These are phyloP conservation scores for Pisolithus sp. DNA, from an alignment of 768 basidiomycete species.

Conservation along the genomic window DNA sequence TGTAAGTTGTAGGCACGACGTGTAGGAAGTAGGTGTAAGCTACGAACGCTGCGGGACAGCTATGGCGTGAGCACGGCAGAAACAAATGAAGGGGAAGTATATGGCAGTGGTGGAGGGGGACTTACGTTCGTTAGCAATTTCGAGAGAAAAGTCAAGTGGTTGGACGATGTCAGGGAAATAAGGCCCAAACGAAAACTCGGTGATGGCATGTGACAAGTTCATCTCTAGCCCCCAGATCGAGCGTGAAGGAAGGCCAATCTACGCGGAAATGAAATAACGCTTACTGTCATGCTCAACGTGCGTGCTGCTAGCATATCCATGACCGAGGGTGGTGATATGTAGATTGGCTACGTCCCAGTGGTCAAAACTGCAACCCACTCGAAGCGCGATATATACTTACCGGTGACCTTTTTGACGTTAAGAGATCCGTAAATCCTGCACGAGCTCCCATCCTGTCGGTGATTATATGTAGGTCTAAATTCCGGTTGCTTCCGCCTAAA, in stretches of 20 bases:
- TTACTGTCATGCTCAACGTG: conserved; percentile 84
- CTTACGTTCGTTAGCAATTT: conserved; percentile 60
- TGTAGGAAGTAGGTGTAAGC: conserved; percentile 94
- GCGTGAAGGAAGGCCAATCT: not conserved
- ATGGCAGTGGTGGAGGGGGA: not conserved
- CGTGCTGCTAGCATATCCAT: conserved; percentile 83
- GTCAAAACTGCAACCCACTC: not conserved
- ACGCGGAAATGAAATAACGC: conserved; percentile 22
- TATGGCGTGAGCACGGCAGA: conserved; percentile 2
- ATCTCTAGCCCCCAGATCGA: conserved; percentile 49
- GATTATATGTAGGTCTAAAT: conserved; percentile 71
- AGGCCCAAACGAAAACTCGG: conserved; percentile 95
- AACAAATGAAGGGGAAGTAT: no score
- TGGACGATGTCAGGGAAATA: conserved; percentile 94
- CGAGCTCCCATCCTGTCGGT: conserved; percentile 61
- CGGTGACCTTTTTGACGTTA: conserved; percentile 83
- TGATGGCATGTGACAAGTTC: conserved; percentile 95
- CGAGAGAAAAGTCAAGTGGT: conserved; percentile 87
- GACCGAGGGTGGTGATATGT: conserved; percentile 90
- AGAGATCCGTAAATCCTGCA: conserved; percentile 86
- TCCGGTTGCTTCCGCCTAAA: conserved; percentile 35
- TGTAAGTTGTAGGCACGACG: conserved; percentile 93
- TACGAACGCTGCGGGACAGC: conserved; percentile 55
- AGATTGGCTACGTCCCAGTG: conserved; percentile 59
- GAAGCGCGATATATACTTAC: conserved; percentile 28